These are phyloP conservation scores for Oligophagozyma castellii DNA, from an alignment of 1,139 yeast genomes.

Conservation along the genomic window DNA sequence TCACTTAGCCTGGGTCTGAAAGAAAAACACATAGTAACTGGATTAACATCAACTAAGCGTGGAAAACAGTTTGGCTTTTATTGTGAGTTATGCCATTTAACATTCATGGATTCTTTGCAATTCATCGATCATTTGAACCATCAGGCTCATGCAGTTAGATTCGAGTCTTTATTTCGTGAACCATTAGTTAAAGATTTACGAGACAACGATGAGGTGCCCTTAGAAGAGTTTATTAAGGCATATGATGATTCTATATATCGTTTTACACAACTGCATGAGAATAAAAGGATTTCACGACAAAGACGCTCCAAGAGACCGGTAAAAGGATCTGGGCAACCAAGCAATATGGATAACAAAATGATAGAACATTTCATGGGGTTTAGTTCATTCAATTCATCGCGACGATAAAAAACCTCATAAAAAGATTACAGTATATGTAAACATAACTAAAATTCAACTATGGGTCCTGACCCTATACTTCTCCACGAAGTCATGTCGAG, in stretches of 20 bases:
- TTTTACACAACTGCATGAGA: slow-evolving; percentile 10
- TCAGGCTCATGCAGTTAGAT: slow-evolving; percentile 37
- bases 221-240: slow-evolving; percentile 24
- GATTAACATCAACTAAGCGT: slow-evolving; percentile 29
- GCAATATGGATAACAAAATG: slow-evolving; percentile 24
- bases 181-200: slow-evolving; percentile 20
- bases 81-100: slow-evolving; percentile 66
- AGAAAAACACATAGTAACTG: slow-evolving; percentile 32
- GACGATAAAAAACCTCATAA: slow-evolving; percentile 1
- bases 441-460: slow-evolving; percentile 36
- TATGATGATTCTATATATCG: slow-evolving; percentile 16
- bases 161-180: slow-evolving; percentile 25
- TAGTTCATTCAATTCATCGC: too few species aligned
- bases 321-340: slow-evolving; percentile 9
- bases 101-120: slow-evolving; percentile 70
- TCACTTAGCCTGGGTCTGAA: slow-evolving; percentile 32
- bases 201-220: slow-evolving; percentile 24
- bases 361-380: slow-evolving; percentile 42
- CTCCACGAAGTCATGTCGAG: slow-evolving; percentile 79
- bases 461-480: slow-evolving; percentile 47
- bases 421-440: slow-evolving; percentile 1
- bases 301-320: slow-evolving; percentile 5
- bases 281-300: slow-evolving; percentile 11
- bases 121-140: slow-evolving; percentile 76
- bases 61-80: slow-evolving; percentile 70